Conservation (phyloP, 2,329 filamentous ascomycete species). For the Septoria petroselini region DNA sequence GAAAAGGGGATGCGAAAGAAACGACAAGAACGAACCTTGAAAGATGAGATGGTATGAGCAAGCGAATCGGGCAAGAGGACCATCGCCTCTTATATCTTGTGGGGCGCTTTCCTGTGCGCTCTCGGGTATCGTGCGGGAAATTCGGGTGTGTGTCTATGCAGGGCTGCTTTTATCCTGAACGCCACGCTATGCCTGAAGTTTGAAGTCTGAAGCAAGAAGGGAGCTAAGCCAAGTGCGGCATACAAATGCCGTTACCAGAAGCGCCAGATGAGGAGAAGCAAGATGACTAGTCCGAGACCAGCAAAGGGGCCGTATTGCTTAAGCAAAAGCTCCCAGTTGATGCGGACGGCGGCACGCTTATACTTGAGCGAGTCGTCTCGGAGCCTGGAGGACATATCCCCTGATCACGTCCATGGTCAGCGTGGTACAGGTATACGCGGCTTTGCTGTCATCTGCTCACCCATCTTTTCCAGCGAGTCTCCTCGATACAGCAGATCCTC, state of each 20-base stretch:
- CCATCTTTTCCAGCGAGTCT: constrained; percentile 94
- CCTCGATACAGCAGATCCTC: constrained; percentile 94
- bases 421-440: background rate
- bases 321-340: constrained; percentile 95
- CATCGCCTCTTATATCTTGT: constrained; percentile 7
- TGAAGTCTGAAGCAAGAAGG: constrained; percentile 15
- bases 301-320: constrained; percentile 96
- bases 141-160: constrained; percentile 18
- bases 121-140: constrained; percentile 29
- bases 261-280: constrained; percentile 86
- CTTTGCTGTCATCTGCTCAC: constrained; percentile 63
- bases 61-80: background rate
- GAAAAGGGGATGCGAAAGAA: too few relatives aligned
- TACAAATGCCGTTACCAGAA: constrained; percentile 64
- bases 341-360: constrained; percentile 82
- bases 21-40: background rate
- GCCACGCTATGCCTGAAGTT: constrained; percentile 28
- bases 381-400: constrained; percentile 57
- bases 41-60: background rate
- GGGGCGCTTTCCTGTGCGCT: constrained; percentile 21
- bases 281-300: constrained; percentile 73
- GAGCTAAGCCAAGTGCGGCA: background rate
- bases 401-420: constrained; percentile 16
- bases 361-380: constrained; percentile 95
- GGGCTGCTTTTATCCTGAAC: constrained; percentile 22